These are phyloP conservation scores for Chrysoporthe cubensis DNA, from an alignment of 2,329 filamentous ascomycete genomes.

Conservation along the genomic window DNA sequence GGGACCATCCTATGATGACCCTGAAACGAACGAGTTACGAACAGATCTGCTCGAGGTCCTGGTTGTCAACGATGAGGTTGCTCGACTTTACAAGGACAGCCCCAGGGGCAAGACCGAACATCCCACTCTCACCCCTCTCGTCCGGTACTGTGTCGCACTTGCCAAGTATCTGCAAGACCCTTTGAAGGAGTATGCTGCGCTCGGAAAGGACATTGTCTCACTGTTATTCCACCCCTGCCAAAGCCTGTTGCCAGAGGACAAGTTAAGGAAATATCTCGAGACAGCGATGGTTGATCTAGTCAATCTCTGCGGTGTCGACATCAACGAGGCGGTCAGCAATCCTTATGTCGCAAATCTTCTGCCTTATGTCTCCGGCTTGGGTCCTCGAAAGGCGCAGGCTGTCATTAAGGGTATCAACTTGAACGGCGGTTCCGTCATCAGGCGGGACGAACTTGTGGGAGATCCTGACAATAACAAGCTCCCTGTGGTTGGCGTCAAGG, in stretches of 20 bases:
- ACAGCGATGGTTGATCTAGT: conserved; percentile 99
- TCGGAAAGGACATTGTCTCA: conserved; percentile 85
- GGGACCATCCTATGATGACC: conserved; percentile 80
- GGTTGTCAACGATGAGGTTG: conserved; percentile 94
- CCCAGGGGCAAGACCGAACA: conserved; percentile 78
- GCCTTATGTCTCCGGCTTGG: conserved; percentile 88
- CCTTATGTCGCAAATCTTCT: conserved; percentile 83
- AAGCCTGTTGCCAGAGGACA: conserved; percentile 83
- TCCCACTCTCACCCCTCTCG: conserved; percentile 76
- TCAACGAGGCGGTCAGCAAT: conserved; percentile 88
- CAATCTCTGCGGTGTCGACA: conserved; percentile 92
- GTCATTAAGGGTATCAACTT: conserved; percentile 88
- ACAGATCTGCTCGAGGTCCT: conserved; percentile 85
- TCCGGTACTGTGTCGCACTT: conserved; percentile 86
- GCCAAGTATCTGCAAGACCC: conserved; percentile 94
- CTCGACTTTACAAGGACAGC: conserved; percentile 93
- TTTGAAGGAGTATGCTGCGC: conserved; percentile 92
- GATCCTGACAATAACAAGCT: conserved; percentile 79
- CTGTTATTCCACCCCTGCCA: conserved; percentile 90
- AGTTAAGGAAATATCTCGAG: conserved; percentile 83
- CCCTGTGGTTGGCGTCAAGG: conserved; percentile 82
- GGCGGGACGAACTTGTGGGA: conserved; percentile 85
- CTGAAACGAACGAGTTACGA: conserved; percentile 73
- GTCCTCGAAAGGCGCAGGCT: conserved; percentile 85
- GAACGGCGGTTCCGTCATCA: conserved; percentile 84